These are phyloP conservation scores for Striga asiatica DNA, from an alignment of 257 asterid genomes.

Conservation along the genomic window DNA sequence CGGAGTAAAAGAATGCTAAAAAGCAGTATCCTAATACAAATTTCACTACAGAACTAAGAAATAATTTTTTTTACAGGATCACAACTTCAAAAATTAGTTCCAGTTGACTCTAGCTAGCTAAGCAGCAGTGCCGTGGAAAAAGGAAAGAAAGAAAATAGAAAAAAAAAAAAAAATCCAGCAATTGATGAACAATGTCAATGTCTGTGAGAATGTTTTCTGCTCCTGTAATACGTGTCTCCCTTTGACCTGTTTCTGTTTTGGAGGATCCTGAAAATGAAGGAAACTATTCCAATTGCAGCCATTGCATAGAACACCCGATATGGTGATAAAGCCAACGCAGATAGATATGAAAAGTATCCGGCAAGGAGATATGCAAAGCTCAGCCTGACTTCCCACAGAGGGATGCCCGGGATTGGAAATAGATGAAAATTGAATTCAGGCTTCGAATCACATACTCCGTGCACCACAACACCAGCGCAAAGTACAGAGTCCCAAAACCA, in stretches of 20 bases:
- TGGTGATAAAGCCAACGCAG: slow-evolving; percentile 70
- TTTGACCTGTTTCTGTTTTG: slow-evolving; percentile 46
- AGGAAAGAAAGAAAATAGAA: too few species aligned
- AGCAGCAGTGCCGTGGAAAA: too few species aligned
- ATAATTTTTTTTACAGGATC: slow-evolving; percentile 1
- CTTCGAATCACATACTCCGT: slow-evolving; percentile 65
- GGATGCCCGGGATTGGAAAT: slow-evolving; percentile 51
- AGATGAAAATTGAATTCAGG: slow-evolving; percentile 71
- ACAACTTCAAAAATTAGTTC: neutral
- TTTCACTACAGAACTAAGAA: neutral
- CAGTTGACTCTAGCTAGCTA: too few species aligned
- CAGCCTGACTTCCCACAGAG: slow-evolving; percentile 49
- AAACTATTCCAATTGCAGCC: slow-evolving; percentile 61
- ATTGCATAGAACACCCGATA: slow-evolving; percentile 59
- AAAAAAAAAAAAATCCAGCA: neutral
- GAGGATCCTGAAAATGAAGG: slow-evolving; percentile 59
- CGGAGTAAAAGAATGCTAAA: slow-evolving; percentile 6
- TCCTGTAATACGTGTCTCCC: slow-evolving; percentile 44
- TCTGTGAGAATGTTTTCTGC: slow-evolving; percentile 76
- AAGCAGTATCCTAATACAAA: slow-evolving; percentile 4
- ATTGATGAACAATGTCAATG: slow-evolving; percentile 35
- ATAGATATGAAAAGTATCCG: slow-evolving; percentile 58
- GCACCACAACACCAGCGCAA: slow-evolving; percentile 66
- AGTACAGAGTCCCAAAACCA: slow-evolving; percentile 71
- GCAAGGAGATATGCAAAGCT: slow-evolving; percentile 72